These are phyloP conservation scores for Periconia digitata DNA, from an alignment of 2,329 filamentous ascomycete species.

Conservation along the genomic window DNA sequence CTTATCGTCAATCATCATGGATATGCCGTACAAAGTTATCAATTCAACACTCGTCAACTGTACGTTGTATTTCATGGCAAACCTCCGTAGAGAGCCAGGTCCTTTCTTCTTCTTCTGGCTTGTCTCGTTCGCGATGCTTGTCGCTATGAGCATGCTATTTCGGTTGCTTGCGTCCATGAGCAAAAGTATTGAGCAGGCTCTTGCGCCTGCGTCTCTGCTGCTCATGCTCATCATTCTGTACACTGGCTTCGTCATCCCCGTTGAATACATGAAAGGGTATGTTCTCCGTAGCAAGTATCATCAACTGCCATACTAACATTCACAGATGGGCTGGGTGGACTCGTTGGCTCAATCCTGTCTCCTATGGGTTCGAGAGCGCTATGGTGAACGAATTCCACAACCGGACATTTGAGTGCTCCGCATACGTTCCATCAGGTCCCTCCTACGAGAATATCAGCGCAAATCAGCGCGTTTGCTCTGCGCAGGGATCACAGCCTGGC, in stretches of 20 bases:
- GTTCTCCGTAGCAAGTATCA: background rate
- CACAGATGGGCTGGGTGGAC: constrained; percentile 78
- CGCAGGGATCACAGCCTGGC: constrained; percentile 47
- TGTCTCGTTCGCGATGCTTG: constrained; percentile 69
- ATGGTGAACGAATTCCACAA: constrained; percentile 81
- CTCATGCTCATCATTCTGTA: constrained; percentile 67
- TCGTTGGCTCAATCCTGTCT: constrained; percentile 76
- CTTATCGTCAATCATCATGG: constrained; percentile 79
- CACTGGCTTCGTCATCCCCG: constrained; percentile 65
- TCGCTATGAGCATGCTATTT: constrained; percentile 87
- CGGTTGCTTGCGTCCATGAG: constrained; percentile 75
- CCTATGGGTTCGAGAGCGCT: constrained; percentile 77
- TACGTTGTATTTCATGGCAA: constrained; percentile 83
- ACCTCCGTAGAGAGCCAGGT: constrained; percentile 71
- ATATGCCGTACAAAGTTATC: constrained; percentile 77
- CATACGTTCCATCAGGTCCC: constrained; percentile 46
- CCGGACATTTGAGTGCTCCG: constrained; percentile 58
- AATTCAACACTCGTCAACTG: constrained; percentile 78
- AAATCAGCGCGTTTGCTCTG: constrained; percentile 41
- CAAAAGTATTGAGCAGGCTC: constrained; percentile 62
- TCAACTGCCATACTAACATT: background rate
- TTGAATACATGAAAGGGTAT: constrained; percentile 63
- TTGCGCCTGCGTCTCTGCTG: constrained; percentile 58
- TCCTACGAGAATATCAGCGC: constrained; percentile 41
- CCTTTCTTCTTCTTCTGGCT: constrained; percentile 86